Evolutionary conservation across 2,329 filamentous ascomycete species (phyloP).

Genomic region (Trichoderma sp.): DNA sequence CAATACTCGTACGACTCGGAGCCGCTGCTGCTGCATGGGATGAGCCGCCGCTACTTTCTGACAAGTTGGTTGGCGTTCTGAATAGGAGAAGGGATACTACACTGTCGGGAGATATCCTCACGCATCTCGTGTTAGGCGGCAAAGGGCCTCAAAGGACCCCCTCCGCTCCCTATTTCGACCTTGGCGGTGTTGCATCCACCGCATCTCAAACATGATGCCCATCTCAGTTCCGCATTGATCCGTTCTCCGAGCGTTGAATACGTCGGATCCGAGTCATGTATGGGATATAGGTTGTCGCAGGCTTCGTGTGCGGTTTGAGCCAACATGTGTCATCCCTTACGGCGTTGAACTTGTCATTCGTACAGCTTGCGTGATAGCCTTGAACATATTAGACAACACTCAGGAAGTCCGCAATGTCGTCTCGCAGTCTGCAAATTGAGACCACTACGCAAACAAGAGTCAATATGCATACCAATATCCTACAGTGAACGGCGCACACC

Average conservation of each 20-base stretch:
- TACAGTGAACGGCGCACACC: not conserved
- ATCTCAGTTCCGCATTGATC: not conserved
- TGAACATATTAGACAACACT: too few species aligned
- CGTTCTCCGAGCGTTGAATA: not conserved
- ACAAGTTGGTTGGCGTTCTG: not conserved
- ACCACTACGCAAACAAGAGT: not conserved
- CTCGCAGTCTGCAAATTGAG: too few species aligned
- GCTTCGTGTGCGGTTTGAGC: not conserved
- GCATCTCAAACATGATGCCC: conserved; percentile 1
- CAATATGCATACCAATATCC: not conserved
- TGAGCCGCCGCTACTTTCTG: not conserved
- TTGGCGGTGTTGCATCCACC: conserved; percentile 11
- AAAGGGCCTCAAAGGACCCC: not conserved
- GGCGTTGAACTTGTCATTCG: not conserved
- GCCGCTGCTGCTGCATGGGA: not conserved
- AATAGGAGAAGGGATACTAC: conserved; percentile 10
- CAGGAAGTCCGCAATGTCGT: too few species aligned
- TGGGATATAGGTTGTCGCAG: conserved; percentile 5
- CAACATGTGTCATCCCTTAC: not conserved
- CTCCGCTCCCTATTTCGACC: not conserved
- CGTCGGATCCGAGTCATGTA: conserved; percentile 6
- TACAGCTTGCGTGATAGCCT: not conserved
- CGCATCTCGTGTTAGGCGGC: conserved; percentile 10
- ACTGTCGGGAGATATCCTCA: not conserved
- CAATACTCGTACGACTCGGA: not conserved